Evolutionary conservation across 2,329 filamentous ascomycete genomes (phyloP), one percentile per base, ranked within the genome.

Genomic region (Meredithiella fracta): DNA sequence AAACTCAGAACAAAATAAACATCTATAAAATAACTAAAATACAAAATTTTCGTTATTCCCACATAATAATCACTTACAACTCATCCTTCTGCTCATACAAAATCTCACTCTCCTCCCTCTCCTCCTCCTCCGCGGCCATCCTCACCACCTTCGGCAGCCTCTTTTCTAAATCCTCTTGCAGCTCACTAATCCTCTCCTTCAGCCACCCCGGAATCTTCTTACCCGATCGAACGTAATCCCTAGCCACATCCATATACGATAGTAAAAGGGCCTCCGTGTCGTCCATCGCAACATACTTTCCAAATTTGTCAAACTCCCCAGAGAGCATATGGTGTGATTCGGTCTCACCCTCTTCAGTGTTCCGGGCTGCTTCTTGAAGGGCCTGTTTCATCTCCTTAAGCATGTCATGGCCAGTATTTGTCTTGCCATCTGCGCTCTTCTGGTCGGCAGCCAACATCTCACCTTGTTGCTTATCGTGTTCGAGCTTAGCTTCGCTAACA

Each of bases 121-220:
- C 5, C 40, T 11, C 22, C 11, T n/a, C 20, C 3, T 47, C 42
- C 3, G 14, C 40, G 31, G 17, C n/a, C n/a, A n/a, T n/a, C 49
- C 37, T 57, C 20, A 29, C 20, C 20, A 15, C n/a, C 37, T 3
- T 44, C 47, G 38, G 40, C 22, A 52, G 37, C 31, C 31, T 44
- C 3, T 90, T 81, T 2, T 94, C 73, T 47, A 82, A 74, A 50
- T 82, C 75, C 0, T 77, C 77, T 55, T 82, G 77, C 29, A 91
- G 71, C 34, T 37, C 31, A n/a, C 38, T 40, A 23, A 58, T 51
- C 20, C 53, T 51, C n/a, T 54, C 52, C 15, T 49, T 38, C 37
- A 58, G 22, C 29, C 58, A 59, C 60, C 15, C 61, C 57, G n/a
- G 59, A 40, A 55, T 57, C 29, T 56, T 54, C 53, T 54, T 60